Conservation (phyloP, 108 stramenopile genomes). For the Nitzschia sp. region DNA sequence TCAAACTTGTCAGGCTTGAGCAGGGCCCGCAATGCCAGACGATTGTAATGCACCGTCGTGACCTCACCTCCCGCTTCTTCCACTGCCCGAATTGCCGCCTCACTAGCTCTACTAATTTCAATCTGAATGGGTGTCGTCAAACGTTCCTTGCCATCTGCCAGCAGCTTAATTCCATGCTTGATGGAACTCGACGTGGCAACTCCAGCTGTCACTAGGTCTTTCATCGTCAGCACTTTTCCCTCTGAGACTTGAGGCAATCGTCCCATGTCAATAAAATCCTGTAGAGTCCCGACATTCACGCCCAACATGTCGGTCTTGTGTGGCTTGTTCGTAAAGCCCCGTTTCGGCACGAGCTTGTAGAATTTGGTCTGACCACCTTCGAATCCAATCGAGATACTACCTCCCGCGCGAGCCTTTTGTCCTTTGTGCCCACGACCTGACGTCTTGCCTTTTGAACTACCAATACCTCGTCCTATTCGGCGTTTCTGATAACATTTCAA, state of each 20-base stretch:
- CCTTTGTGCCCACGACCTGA: conserved; percentile 97
- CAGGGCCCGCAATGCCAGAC: conserved; percentile 86
- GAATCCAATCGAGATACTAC: conserved; percentile 83
- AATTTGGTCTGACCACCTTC: conserved; percentile 99
- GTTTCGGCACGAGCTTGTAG: conserved; percentile 93
- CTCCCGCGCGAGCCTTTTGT: conserved; percentile 87
- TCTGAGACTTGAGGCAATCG: conserved; percentile 62
- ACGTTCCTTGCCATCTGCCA: conserved; percentile 69
- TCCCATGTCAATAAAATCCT: conserved; percentile 95
- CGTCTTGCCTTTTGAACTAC: conserved; percentile 95
- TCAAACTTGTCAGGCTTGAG: conserved; percentile 93
- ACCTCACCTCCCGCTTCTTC: conserved; percentile 94
- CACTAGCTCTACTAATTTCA: conserved; percentile 89
- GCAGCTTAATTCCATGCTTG: conserved; percentile 89
- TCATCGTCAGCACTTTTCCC: conserved; percentile 80
- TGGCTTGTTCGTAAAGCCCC: conserved; percentile 93
- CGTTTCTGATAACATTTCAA: conserved; percentile 33
- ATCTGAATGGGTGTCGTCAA: conserved; percentile 76
- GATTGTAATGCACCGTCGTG: conserved; percentile 96
- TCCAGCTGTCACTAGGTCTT: conserved; percentile 88
- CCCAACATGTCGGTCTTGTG: conserved; percentile 73
- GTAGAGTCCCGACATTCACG: conserved; percentile 83
- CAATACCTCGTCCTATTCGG: conserved; percentile 96
- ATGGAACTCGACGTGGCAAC: conserved; percentile 71
- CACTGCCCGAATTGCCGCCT: conserved; percentile 87